Base-by-base conservation (phyloP, 1,284 basidiomycete species). In the Leccinum variabile region DNA sequence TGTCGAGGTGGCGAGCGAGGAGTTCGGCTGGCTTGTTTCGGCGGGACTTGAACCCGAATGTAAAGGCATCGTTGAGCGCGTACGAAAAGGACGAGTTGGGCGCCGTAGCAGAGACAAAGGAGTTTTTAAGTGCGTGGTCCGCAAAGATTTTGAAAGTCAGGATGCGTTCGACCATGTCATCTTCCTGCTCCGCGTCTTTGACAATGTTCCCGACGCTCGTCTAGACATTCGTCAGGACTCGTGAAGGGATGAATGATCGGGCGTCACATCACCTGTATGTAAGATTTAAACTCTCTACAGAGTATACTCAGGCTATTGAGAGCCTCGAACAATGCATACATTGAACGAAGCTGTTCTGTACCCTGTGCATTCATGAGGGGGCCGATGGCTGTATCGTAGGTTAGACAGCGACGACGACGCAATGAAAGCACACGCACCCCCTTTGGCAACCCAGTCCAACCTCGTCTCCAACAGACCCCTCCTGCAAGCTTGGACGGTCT, bases 21-120 rank as follows among this genome's bases (percentile, higher is more conserved):
- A 96, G 90, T 77, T 98, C 96, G 0, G 97, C 96, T 5, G 95
- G 95, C 67, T 92, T 95, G 71, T 89, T 91, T 60, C 88, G 87
- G 25, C 95, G 84, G 28, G 84, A 82, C 70, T 90, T 91, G 79
- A 98, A 91, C 39, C 92, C 94, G 13, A 76, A 78, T n/a, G 87
- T 81, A 77, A 97, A 96, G 0, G 90, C 92, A 63, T 92, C 89
- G 1, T 77, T 78, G n/a, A 88, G 76, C 2, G 87, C 87, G 62
- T 89, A 87, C 6, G 76, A 65, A 68, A 89, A 89, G 3, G 83
- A 80, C 57, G 80, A 75, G 69, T 84, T 83, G 3, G 80, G 75
- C 67, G 69, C 91, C 35, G 59, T 60, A 46, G 69, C 49, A 9
- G 73, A 60, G 16, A 66, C 39, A 58, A 73, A 75, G n/a, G 73